Evolutionary conservation across 352 stramenopile species (phyloP), one percentile per base, ranked within the genome.

Genomic region (Pythium myriotylum): DNA sequence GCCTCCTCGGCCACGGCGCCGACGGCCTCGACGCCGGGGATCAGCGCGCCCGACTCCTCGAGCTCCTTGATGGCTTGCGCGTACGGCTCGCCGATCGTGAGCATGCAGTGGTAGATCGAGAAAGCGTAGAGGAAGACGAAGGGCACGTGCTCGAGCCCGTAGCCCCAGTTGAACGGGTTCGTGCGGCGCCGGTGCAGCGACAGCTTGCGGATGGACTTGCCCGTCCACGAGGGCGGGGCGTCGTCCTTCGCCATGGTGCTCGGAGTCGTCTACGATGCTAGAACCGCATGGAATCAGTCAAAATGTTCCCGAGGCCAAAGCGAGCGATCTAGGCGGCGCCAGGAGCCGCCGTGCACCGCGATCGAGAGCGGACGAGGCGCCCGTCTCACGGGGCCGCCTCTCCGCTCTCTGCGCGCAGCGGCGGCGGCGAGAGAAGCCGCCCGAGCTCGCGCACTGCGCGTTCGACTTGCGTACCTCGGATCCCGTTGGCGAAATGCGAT

Each of bases 41-140:
- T 63, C 26, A 86, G 50, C 16, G 81, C 62, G n/a, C 81, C 82
- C 0, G 75, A 56, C 33, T 88, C 82, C 56, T 94, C 73, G 43
- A 89, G 66, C 54, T 93, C 84, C 45, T 69, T 74, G 51, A 93
- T 89, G 40, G 82, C 85, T 47, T 92, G 83, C 54, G 70, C 67
- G 50, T 81, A 81, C 42, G 73, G 73, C 62, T 82, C 68, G n/a
- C 74, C 74, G 51, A 69, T 72, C 43, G 74, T 82, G 35, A 74
- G 65, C 35, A 68, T 47, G 51, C 71, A 82, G 51, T 77, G 72
- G 50, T 77, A 79, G 41, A 82, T 33, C 24, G 72, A 65, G 54
- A 76, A 80, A n/a, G 59, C 70, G 49, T 82, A 77, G 7, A 82
- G 65, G 29, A 82, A 35, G 23, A 82, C 37, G 57, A 82, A 82